Evolutionary conservation across 441 rosid species (phyloP).

Genomic region (Eutrema salsugineum): DNA sequence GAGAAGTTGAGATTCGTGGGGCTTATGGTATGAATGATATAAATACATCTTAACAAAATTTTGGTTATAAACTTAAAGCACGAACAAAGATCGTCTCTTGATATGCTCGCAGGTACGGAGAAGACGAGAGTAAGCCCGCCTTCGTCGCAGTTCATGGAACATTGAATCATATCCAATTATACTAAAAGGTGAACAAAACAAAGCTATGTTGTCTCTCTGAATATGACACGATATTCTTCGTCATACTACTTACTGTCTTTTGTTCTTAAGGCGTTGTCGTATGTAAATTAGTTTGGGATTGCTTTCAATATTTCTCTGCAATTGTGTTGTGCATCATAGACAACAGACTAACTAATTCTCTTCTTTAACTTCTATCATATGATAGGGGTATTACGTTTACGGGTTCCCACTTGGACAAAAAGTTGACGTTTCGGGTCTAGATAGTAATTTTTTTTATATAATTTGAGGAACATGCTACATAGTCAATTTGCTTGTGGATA

Average conservation of each 20-base stretch:
- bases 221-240: slow-evolving; percentile 18
- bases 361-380: background rate
- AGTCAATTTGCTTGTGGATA: background rate
- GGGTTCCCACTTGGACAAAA: background rate
- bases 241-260: slow-evolving; percentile 1
- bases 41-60: background rate
- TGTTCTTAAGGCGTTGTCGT: background rate
- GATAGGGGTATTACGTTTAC: background rate
- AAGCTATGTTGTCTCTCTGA: background rate
- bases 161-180: slow-evolving; percentile 30
- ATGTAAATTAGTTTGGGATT: slow-evolving; percentile 28
- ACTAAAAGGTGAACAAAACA: slow-evolving; percentile 18
- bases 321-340: slow-evolving; percentile 20
- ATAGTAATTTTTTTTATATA: background rate
- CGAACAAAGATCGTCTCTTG: background rate
- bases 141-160: slow-evolving; percentile 81
- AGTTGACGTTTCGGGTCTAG: background rate
- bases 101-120: slow-evolving; percentile 35
- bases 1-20: slow-evolving; percentile 93
- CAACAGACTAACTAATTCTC: slow-evolving; percentile 14
- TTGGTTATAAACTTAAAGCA: background rate
- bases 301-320: background rate
- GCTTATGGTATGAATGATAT: slow-evolving; percentile 44
- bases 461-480: background rate
- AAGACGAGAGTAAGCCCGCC: slow-evolving; percentile 85